These are phyloP conservation scores for Pythium aristosporum DNA, from an alignment of 352 stramenopile genomes.

Conservation along the genomic window DNA sequence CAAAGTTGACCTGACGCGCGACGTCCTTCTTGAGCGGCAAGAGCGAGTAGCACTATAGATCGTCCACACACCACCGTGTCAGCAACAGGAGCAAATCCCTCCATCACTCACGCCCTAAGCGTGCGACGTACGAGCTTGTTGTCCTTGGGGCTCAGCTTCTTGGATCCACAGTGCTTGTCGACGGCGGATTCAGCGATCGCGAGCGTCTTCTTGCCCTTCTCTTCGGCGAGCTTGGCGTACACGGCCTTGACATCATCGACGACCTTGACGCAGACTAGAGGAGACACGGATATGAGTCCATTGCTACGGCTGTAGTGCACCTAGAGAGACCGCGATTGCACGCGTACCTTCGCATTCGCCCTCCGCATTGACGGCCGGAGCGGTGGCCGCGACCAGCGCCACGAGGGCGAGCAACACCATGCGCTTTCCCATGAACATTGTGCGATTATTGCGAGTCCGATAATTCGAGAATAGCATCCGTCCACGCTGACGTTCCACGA, in stretches of 20 bases:
- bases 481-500: constrained; percentile 18
- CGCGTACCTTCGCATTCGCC: constrained; percentile 90
- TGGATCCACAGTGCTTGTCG: constrained; percentile 78
- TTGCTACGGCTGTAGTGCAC: not conserved
- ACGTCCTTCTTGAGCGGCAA: constrained; percentile 94
- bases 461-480: constrained; percentile 31
- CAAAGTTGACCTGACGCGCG: constrained; percentile 89
- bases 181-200: constrained; percentile 79
- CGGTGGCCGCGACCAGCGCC: constrained; percentile 46
- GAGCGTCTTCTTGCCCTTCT: constrained; percentile 82
- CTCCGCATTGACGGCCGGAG: constrained; percentile 40
- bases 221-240: constrained; percentile 59
- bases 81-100: not conserved
- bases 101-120: not conserved
- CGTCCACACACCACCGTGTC: not conserved
- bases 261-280: constrained; percentile 91
- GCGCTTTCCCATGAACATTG: constrained; percentile 55
- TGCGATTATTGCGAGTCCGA: constrained; percentile 11
- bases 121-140: constrained; percentile 81
- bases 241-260: constrained; percentile 82
- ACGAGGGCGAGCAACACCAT: constrained; percentile 67
- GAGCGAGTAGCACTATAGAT: constrained; percentile 91
- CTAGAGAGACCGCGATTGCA: constrained; percentile 4
- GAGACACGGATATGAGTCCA: not conserved
- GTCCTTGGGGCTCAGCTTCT: constrained; percentile 87